Conservation (phyloP, 768 basidiomycete genomes). For the Lentinula sp. region DNA sequence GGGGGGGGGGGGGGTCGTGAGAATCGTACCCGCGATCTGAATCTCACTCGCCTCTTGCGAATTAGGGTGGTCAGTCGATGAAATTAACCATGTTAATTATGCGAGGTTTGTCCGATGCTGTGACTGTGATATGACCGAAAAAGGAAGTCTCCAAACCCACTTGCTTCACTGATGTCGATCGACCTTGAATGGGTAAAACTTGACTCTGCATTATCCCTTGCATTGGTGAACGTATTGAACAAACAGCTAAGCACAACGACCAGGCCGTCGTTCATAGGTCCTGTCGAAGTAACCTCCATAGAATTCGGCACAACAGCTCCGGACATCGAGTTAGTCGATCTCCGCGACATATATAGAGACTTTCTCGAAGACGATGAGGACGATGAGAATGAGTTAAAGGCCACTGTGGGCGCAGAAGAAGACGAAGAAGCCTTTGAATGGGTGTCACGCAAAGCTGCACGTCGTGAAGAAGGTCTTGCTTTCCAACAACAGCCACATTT, state of each 20-base stretch:
- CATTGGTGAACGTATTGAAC: conserved; percentile 74
- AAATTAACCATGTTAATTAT: too few species aligned
- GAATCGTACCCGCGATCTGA: too few species aligned
- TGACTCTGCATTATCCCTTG: conserved; percentile 61
- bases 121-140: too few species aligned
- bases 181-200: conserved; percentile 92
- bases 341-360: conserved; percentile 91
- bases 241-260: conserved; percentile 61
- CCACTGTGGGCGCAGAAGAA: conserved; percentile 44
- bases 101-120: too few species aligned
- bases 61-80: too few species aligned
- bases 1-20: too few species aligned
- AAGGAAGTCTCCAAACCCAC: too few species aligned
- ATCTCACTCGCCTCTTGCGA: too few species aligned
- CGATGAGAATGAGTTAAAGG: conserved; percentile 42
- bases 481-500: conserved; percentile 72
- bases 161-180: conserved; percentile 66
- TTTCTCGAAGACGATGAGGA: conserved; percentile 80
- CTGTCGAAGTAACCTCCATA: conserved; percentile 78
- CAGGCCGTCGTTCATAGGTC: conserved; percentile 93
- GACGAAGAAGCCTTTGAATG: conserved; percentile 82
- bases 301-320: conserved; percentile 84
- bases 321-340: conserved; percentile 84
- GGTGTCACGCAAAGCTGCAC: conserved; percentile 63
- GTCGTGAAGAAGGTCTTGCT: conserved; percentile 49